phyloP scores from a whole-genome alignment of 148 eudicot genomes.

The Beta vulgaris region DNA sequence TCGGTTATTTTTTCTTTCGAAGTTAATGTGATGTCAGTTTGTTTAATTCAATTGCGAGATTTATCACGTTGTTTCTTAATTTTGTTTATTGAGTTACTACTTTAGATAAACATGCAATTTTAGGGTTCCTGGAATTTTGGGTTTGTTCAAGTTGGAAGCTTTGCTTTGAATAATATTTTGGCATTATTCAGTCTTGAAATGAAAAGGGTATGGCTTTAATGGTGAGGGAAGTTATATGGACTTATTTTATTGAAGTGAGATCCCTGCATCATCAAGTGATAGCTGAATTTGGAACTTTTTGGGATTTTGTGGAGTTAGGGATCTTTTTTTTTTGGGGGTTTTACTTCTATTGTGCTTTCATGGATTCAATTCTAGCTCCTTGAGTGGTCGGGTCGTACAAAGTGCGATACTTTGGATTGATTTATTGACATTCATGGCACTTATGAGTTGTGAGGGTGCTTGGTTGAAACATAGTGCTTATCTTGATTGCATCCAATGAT shows the following conservation, averaged over 20 bases:
- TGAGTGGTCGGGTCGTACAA: neutral
- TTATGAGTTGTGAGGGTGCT: too few relatives aligned
- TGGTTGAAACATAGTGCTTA: neutral
- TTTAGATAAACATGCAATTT: too few relatives aligned
- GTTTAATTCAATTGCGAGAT: too few relatives aligned
- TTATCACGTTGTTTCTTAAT: too few relatives aligned
- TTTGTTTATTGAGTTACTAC: too few relatives aligned
- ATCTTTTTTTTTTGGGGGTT: neutral
- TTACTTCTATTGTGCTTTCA: neutral
- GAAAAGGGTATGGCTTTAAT: neutral
- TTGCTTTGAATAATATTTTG: too few relatives aligned
- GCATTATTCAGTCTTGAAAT: slow-evolving; percentile 10
- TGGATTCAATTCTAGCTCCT: neutral
- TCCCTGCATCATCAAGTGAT: neutral
- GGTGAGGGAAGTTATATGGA: neutral
- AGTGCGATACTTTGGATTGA: neutral
- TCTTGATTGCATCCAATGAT: neutral
- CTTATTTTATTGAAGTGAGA: neutral
- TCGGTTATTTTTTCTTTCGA: too few relatives aligned
- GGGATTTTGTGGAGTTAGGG: slow-evolving; percentile 1
- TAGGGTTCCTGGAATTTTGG: too few relatives aligned
- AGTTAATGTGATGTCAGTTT: too few relatives aligned
- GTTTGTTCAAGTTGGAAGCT: too few relatives aligned
- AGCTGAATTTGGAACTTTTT: slow-evolving; percentile 16
- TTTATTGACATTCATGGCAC: too few relatives aligned